Conservation (phyloP, 2,329 filamentous ascomycete genomes). For the Fusarium foetens region DNA sequence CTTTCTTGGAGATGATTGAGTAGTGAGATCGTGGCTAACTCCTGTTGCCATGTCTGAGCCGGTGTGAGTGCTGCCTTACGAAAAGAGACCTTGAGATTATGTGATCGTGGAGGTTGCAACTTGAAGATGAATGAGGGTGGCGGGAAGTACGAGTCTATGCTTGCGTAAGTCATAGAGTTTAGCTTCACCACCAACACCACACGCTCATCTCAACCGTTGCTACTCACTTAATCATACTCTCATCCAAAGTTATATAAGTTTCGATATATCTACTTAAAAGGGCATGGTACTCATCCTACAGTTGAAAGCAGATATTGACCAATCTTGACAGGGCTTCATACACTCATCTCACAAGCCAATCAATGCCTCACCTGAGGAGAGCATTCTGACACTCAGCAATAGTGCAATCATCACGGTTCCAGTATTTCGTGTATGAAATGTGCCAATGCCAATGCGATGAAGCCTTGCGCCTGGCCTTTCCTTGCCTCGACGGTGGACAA, state of each 20-base stretch:
- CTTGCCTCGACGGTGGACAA: not conserved
- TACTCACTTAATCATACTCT: not conserved
- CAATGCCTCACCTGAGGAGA: not conserved
- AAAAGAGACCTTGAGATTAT: too few relatives aligned
- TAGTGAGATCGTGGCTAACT: constrained; percentile 1
- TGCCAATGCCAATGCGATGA: not conserved
- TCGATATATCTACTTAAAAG: not conserved
- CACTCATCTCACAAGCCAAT: not conserved
- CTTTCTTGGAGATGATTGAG: constrained; percentile 23
- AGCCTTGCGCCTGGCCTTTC: not conserved
- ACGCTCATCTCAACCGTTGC: not conserved
- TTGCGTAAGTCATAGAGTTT: not conserved
- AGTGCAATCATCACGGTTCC: not conserved
- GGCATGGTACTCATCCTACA: too few relatives aligned
- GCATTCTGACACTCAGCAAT: not conserved
- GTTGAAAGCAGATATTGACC: not conserved
- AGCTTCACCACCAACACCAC: not conserved
- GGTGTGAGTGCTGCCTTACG: not conserved
- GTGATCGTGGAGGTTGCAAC: not conserved
- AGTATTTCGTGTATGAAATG: not conserved
- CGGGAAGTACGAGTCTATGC: not conserved
- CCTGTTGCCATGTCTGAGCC: not conserved
- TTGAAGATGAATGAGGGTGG: not conserved
- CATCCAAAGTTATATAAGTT: too few relatives aligned
- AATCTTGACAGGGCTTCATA: not conserved